These are phyloP conservation scores for Glycine latifolia DNA, from an alignment of 306 rosid species.

Conservation along the genomic window DNA sequence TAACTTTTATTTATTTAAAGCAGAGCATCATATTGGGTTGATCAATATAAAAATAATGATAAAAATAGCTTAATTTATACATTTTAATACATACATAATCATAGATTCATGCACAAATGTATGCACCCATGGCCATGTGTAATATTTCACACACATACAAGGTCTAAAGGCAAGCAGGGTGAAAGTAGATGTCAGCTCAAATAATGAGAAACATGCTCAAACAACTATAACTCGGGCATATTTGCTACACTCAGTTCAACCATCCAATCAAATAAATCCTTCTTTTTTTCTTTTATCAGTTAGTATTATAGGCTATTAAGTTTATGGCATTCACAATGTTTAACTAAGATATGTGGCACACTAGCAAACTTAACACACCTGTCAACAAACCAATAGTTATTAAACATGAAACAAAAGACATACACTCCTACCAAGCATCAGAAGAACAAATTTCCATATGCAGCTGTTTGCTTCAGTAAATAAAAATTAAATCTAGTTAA, in stretches of 20 bases:
- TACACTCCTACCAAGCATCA: too few species aligned
- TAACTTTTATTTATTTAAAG: too few species aligned
- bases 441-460: too few species aligned
- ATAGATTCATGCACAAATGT: not conserved
- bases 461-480: not conserved
- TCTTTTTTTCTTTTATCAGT: not conserved
- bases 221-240: not conserved
- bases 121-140: not conserved
- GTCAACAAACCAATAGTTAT: not conserved
- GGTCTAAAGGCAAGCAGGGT: constrained; percentile 20
- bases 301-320: not conserved
- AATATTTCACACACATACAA: not conserved
- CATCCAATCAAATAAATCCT: not conserved
- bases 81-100: not conserved
- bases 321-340: not conserved
- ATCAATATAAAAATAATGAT: too few species aligned
- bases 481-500: too few species aligned
- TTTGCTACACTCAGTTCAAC: too few species aligned
- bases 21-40: too few species aligned
- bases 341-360: constrained; percentile 3
- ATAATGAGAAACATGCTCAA: not conserved
- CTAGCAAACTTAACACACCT: not conserved
- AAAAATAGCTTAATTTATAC: too few species aligned
- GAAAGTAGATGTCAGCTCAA: constrained; percentile 9
- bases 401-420: too few species aligned